Evolutionary conservation across 495 filamentous ascomycete species (phyloP).

Genomic region (Lophiotrema nucula): DNA sequence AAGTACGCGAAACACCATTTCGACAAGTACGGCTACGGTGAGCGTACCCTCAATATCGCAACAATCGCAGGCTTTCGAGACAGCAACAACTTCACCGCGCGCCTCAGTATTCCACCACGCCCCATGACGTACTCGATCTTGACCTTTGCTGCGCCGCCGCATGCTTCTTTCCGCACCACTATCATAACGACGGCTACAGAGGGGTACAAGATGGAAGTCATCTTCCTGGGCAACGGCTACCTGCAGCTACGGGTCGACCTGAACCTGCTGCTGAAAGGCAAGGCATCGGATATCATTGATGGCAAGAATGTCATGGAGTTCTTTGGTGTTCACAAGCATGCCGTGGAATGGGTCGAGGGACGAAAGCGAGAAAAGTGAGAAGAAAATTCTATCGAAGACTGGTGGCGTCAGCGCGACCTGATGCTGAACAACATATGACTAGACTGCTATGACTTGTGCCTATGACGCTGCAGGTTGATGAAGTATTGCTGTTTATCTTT

Average conservation of each 20-base stretch:
- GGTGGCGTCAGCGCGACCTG: no score
- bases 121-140: slow-evolving; percentile 5
- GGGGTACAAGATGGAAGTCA: slow-evolving; percentile 19
- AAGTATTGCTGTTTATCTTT: no score
- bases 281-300: slow-evolving; percentile 16
- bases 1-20: slow-evolving; percentile 17
- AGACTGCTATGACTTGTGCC: no score
- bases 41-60: slow-evolving; percentile 13
- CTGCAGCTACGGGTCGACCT: slow-evolving; percentile 18
- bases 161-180: slow-evolving; percentile 22
- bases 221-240: slow-evolving; percentile 25
- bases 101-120: slow-evolving; percentile 21
- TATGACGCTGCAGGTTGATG: no score
- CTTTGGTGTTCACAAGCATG: slow-evolving; percentile 23
- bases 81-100: slow-evolving; percentile 8
- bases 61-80: slow-evolving; percentile 11
- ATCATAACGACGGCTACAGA: slow-evolving; percentile 8
- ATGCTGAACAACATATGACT: no score
- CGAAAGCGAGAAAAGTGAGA: no score
- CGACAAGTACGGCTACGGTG: slow-evolving; percentile 21
- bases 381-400: no score
- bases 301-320: slow-evolving; percentile 20
- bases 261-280: slow-evolving; percentile 22
- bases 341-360: slow-evolving; percentile 18
- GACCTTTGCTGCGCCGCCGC: slow-evolving; percentile 15